Evolutionary conservation across 768 basidiomycete species (phyloP), one percentile per base, ranked within the genome.

Genomic region (Lyophyllum semitale): DNA sequence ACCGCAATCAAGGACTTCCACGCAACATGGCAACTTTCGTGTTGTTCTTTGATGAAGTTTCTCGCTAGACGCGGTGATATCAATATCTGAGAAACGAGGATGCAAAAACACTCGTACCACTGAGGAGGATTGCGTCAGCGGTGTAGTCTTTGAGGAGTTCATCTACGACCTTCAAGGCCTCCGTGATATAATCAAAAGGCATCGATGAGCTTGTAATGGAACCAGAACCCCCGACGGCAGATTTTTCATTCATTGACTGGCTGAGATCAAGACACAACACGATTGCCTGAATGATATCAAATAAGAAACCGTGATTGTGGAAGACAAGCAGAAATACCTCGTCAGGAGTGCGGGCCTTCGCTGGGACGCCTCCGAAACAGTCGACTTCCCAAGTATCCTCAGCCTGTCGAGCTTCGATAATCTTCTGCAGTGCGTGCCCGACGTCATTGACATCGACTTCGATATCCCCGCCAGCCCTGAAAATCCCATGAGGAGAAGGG

Each of bases 371-470:
- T 13, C 63, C 66, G 26, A 62, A 70, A 32, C 54, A 54, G 33
- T 70, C 68, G 0, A 70, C 53, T 44, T 68, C 61, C 68, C 68
- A 70, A 1, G 68, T 70, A 38, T 66, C 59, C 48, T 70, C 68
- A 0, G 37, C 41, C 38, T 63, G 59, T n/a, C 68, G 60, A 13
- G 43, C 30, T 6, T 37, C 50, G 25, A 66, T 66, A 18, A 66
- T 48, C 25, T 55, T 59, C 23, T 67, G 51, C 5, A 67, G 54
- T 3, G 59, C 56, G 32, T 64, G 59, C n/a, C 60, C 60, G 26
- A 68, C 66, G 38, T 66, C 68, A 46, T 70, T 70, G 6, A 68
- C 62, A 42, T 70, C 68, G 4, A 70, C 66, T 42, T 62, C 65
- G 2, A 66, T 67, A 41, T 67, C 67, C 0, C 68, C 68, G 1